Evolutionary conservation across 768 basidiomycete species (phyloP).

Genomic region (Macrolepiota dolichaula): DNA sequence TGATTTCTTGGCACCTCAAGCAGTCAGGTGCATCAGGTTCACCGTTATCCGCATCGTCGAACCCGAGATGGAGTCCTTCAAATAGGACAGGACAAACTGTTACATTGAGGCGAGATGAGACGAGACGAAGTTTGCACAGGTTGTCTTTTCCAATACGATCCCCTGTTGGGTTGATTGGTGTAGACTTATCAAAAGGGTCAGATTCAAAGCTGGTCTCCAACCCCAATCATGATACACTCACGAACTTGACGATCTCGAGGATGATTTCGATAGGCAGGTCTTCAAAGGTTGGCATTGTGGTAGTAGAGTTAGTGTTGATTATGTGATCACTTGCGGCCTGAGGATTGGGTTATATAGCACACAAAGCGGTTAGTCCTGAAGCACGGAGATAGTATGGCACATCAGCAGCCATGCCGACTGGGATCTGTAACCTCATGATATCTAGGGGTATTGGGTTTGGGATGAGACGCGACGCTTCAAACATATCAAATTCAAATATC

Average conservation of each 20-base stretch:
- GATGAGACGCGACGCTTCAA: no score
- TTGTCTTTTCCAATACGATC: background rate
- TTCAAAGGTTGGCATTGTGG: background rate
- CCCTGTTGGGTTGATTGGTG: background rate
- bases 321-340: background rate
- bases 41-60: background rate
- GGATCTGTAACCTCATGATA: background rate
- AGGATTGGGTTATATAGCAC: background rate
- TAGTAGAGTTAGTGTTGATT: background rate
- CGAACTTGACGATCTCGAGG: background rate
- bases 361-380: background rate
- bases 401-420: background rate
- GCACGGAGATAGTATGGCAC: background rate
- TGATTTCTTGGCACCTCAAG: slow-evolving; percentile 4
- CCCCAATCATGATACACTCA: background rate
- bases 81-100: slow-evolving; percentile 2
- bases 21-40: background rate
- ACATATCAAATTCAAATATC: no score
- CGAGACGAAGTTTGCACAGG: no score
- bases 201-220: background rate
- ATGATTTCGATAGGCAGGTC: slow-evolving; percentile 4
- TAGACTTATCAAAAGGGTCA: background rate
- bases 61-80: background rate
- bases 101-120: no score
- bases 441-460: background rate